A percentile compares a stretch with the other conserved stretches of the same genome.
Conservation (phyloP, 2,329 filamentous ascomycete species). For the Fusarium azukiicola region DNA sequence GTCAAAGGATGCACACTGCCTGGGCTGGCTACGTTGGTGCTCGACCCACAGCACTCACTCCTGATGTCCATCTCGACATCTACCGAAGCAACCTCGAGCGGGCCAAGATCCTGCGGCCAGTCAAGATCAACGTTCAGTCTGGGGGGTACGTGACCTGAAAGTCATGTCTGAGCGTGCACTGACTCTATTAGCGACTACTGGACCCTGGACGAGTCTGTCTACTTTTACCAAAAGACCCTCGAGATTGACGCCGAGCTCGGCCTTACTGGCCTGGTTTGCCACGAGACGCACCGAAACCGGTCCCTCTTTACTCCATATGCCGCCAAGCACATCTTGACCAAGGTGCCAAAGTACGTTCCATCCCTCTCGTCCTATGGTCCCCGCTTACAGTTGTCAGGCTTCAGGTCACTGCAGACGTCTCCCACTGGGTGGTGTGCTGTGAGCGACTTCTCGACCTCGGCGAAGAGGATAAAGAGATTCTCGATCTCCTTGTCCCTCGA, state of each 20-base stretch:
- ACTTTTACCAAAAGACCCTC: conserved; percentile 1
- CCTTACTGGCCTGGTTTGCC: background rate
- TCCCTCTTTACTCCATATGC: background rate
- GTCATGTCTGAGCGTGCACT: background rate
- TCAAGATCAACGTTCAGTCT: conserved; percentile 6
- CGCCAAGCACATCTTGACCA: background rate
- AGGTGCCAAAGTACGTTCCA: background rate
- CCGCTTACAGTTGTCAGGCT: background rate
- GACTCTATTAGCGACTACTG: background rate
- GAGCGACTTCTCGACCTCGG: background rate
- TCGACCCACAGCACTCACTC: background rate
- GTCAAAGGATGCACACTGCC: conserved; percentile 11
- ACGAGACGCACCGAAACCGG: conserved; percentile 5
- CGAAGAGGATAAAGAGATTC: conserved; percentile 2
- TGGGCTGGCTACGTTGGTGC: conserved; percentile 3
- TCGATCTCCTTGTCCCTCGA: background rate
- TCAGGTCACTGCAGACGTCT: background rate
- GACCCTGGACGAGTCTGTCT: background rate
- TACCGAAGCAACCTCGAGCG: conserved; percentile 1
- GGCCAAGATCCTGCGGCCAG: background rate
- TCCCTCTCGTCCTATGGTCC: fast-evolving
- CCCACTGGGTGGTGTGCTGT: conserved; percentile 4
- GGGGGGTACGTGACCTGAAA: background rate
- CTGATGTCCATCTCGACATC: background rate
- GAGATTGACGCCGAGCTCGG: background rate